phyloP scores from a whole-genome alignment of 306 rosid species.

The Cucurbita maxima region DNA sequence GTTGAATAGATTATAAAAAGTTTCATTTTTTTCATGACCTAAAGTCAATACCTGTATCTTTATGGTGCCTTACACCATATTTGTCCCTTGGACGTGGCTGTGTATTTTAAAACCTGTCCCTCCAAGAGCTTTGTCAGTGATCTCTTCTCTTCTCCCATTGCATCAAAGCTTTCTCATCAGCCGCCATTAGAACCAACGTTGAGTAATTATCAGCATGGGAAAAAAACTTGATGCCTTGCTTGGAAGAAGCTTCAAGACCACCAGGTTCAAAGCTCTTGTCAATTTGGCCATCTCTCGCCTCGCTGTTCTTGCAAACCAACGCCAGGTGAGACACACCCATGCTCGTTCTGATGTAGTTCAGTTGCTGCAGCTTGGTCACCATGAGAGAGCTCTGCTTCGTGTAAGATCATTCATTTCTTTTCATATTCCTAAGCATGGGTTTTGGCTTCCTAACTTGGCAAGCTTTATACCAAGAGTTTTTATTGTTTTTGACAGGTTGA shows the following conservation, averaged over 20 bases:
- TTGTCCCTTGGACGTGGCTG: background rate
- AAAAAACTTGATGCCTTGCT: constrained; percentile 56
- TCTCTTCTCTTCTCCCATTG: background rate
- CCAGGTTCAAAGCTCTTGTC: constrained; percentile 40
- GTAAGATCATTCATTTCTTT: constrained; percentile 18
- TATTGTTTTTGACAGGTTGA: constrained; percentile 33
- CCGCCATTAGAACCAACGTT: background rate
- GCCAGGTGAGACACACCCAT: constrained; percentile 33
- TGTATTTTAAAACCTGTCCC: background rate
- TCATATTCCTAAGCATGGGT: background rate
- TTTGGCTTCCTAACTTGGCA: background rate
- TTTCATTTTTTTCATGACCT: background rate
- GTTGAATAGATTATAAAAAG: background rate
- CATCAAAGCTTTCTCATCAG: background rate
- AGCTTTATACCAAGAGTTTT: background rate
- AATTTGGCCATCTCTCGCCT: constrained; percentile 66
- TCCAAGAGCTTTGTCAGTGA: background rate
- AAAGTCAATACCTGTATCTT: background rate
- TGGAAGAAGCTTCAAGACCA: constrained; percentile 42
- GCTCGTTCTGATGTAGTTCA: constrained; percentile 58
- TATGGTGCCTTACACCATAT: background rate
- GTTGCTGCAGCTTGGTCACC: constrained; percentile 60
- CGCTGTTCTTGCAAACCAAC: constrained; percentile 49
- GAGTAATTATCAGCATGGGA: constrained; percentile 26
- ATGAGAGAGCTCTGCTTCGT: constrained; percentile 66